Conservation (phyloP, 805 yeast genomes). For the Barnettozyma sp. region DNA sequence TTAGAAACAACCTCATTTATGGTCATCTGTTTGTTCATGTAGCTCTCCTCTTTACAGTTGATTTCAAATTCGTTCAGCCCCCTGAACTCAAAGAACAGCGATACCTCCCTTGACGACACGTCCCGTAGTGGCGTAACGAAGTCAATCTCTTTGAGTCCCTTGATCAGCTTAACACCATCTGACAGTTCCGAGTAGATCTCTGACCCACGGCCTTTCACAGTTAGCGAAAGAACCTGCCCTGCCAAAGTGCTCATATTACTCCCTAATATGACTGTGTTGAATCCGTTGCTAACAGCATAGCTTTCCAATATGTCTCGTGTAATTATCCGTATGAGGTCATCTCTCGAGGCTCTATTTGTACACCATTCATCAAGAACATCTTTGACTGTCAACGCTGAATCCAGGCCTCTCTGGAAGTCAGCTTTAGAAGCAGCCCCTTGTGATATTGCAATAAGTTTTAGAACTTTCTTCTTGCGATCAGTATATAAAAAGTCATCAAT, state of each 20-base stretch:
- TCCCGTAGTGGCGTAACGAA: conserved; percentile 71
- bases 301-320: conserved; percentile 39
- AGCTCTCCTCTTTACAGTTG: too few species aligned
- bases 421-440: too few species aligned
- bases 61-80: conserved; percentile 11
- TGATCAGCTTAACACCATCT: conserved; percentile 32
- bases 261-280: conserved; percentile 61
- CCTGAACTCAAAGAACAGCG: conserved; percentile 42
- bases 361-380: too few species aligned
- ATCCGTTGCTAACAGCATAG: conserved; percentile 37
- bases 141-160: conserved; percentile 31
- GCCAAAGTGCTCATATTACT: conserved; percentile 82
- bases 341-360: conserved; percentile 53
- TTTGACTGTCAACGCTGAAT: too few species aligned
- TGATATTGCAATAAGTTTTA: too few species aligned
- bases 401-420: too few species aligned
- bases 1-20: conserved; percentile 70
- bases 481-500: too few species aligned
- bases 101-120: conserved; percentile 60
- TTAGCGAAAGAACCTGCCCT: conserved; percentile 66
- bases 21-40: conserved; percentile 68
- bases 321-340: conserved; percentile 51
- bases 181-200: conserved; percentile 47
- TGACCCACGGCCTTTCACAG: conserved; percentile 84
- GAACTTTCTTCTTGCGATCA: too few species aligned